phyloP scores from a whole-genome alignment of 371 early-diverging fungal species.

The Conidiobolus incongruus region DNA sequence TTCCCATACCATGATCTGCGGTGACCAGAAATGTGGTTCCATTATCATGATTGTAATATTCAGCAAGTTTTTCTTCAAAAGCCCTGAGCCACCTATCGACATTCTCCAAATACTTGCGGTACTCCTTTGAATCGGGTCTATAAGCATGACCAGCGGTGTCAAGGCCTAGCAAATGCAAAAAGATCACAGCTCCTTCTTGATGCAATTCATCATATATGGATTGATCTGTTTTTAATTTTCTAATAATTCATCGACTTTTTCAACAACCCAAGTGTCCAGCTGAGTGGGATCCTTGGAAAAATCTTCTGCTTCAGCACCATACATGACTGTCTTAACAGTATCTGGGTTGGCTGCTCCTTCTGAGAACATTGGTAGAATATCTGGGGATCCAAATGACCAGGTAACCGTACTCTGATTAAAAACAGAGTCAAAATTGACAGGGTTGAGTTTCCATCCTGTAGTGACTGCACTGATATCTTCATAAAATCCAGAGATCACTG shows the following conservation, averaged over 20 bases:
- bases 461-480: conserved; percentile 95
- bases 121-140: conserved; percentile 65
- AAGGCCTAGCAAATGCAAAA: conserved; percentile 79
- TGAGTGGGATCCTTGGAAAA: conserved; percentile 66
- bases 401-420: conserved; percentile 79
- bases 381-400: conserved; percentile 95
- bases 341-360: conserved; percentile 61
- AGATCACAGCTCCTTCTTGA: conserved; percentile 48
- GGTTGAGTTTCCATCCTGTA: conserved; percentile 91
- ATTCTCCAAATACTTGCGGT: conserved; percentile 48
- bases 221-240: conserved; percentile 25
- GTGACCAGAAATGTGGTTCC: conserved; percentile 76
- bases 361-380: conserved; percentile 89
- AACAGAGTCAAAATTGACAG: conserved; percentile 86
- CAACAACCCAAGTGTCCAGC: conserved; percentile 82
- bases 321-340: conserved; percentile 73
- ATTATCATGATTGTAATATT: conserved; percentile 56
- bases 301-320: conserved; percentile 66
- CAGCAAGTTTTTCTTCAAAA: conserved; percentile 34
- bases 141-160: conserved; percentile 89
- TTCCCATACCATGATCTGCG: conserved; percentile 92
- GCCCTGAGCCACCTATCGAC: conserved; percentile 55
- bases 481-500: conserved; percentile 90
- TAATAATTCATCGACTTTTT: conserved; percentile 22
- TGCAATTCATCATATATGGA: conserved; percentile 13